Evolutionary conservation across 257 asterid genomes (phyloP).

Genomic region (Solanum verrucosum): DNA sequence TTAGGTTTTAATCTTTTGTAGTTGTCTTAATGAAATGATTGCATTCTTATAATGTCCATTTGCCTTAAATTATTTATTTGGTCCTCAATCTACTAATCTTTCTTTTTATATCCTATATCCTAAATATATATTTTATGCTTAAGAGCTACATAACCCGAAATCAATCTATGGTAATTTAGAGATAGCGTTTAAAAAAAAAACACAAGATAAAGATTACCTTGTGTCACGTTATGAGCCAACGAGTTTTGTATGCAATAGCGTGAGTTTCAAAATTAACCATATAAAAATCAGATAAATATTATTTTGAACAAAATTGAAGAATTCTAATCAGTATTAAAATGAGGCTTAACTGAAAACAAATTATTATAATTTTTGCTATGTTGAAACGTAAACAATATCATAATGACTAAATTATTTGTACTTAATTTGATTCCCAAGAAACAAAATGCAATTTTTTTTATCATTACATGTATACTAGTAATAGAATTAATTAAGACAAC

Average conservation of each 20-base stretch:
- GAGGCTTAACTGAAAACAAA: background rate
- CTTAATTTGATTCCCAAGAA: background rate
- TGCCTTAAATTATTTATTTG: background rate
- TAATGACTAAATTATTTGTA: background rate
- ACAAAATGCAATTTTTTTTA: background rate
- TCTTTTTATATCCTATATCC: background rate
- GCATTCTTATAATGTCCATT: background rate
- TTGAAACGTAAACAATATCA: no score
- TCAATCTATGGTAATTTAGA: background rate
- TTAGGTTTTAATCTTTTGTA: background rate
- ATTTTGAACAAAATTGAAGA: background rate
- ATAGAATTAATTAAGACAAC: background rate
- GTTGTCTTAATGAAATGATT: background rate
- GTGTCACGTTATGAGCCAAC: background rate
- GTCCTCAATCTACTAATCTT: background rate
- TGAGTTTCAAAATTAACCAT: background rate
- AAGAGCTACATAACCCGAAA: background rate
- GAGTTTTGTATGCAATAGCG: background rate
- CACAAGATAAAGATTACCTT: background rate
- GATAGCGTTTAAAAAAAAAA: background rate
- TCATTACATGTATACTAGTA: background rate
- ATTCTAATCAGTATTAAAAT: background rate
- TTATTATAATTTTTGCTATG: background rate
- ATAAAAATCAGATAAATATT: background rate
- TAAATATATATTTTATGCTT: background rate